Percentiles rank a stretch among this genome's conserved stretches.
Conservation (phyloP, 106 monocot genomes). For the Xerophyta viscosa region DNA sequence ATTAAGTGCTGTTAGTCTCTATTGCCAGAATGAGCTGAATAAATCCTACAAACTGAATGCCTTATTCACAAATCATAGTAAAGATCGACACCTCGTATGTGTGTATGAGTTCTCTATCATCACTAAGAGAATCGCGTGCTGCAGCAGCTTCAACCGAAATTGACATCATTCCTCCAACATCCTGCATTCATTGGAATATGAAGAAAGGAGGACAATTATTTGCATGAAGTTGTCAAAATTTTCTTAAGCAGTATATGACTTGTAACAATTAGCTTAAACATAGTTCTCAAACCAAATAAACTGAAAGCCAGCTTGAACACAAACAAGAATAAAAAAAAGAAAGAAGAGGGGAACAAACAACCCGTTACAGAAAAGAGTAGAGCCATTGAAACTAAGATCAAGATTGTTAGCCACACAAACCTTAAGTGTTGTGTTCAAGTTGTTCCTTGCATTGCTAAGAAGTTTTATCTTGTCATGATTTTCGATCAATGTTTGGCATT, state of each 20-base stretch:
- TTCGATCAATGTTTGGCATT: slow-evolving; percentile 95
- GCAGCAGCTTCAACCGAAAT: slow-evolving; percentile 99
- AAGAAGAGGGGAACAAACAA: no score
- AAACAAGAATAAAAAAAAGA: no score
- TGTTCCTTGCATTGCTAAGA: slow-evolving; percentile 98
- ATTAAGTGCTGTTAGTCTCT: slow-evolving; percentile 94
- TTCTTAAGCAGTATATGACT: no score
- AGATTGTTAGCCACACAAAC: slow-evolving; percentile 20
- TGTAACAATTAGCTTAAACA: no score
- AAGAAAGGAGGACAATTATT: slow-evolving; percentile 6
- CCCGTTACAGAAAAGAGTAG: no score
- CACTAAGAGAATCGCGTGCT: slow-evolving; percentile 86
- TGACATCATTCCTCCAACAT: slow-evolving; percentile 99
- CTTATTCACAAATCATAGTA: no score
- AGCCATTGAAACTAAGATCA: no score
- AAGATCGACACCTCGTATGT: slow-evolving; percentile 81
- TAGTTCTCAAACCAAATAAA: no score
- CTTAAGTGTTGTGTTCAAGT: slow-evolving; percentile 96
- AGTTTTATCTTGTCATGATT: slow-evolving; percentile 97
- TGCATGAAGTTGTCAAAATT: background rate
- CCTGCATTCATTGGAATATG: no score
- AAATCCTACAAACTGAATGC: background rate
- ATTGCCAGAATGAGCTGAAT: slow-evolving; percentile 10
- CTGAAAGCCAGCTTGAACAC: no score
- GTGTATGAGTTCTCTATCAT: slow-evolving; percentile 86